A percentile compares a stretch with the other conserved stretches of the same genome.
phyloP scores from a whole-genome alignment of 257 asterid genomes.

The Anisodus tanguticus region DNA sequence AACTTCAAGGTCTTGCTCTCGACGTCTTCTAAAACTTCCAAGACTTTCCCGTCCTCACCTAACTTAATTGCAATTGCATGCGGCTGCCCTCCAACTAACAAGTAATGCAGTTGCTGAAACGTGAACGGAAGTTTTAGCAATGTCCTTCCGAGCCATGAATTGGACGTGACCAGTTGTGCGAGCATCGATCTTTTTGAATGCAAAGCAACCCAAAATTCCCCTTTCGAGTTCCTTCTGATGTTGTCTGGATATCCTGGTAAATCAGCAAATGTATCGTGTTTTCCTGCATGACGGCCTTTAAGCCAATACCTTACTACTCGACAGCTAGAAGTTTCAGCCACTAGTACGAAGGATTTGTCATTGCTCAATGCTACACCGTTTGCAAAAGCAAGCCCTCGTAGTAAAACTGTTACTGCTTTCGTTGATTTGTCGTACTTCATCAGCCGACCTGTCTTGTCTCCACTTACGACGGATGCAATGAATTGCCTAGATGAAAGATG shows the following conservation, averaged over 20 bases:
- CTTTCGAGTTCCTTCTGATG: slow-evolving; percentile 59
- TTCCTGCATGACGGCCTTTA: slow-evolving; percentile 60
- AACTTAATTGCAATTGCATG: slow-evolving; percentile 68
- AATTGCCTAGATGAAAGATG: slow-evolving; percentile 51
- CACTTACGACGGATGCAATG: slow-evolving; percentile 47
- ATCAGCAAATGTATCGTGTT: slow-evolving; percentile 47
- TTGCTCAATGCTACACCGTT: slow-evolving; percentile 35
- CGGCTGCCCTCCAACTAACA: slow-evolving; percentile 64
- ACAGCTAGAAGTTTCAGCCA: slow-evolving; percentile 42
- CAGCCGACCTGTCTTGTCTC: slow-evolving; percentile 36
- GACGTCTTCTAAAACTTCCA: slow-evolving; percentile 65
- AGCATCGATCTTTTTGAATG: slow-evolving; percentile 52
- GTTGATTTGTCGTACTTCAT: slow-evolving; percentile 36
- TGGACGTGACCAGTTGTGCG: slow-evolving; percentile 40
- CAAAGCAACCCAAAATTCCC: slow-evolving; percentile 77
- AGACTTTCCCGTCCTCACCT: slow-evolving; percentile 53
- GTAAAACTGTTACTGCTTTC: slow-evolving; percentile 24
- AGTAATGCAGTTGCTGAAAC: slow-evolving; percentile 60
- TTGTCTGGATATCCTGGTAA: slow-evolving; percentile 76
- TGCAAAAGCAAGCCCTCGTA: slow-evolving; percentile 28
- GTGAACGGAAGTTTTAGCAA: slow-evolving; percentile 54
- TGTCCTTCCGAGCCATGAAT: slow-evolving; percentile 50
- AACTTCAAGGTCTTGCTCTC: slow-evolving; percentile 61
- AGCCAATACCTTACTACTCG: slow-evolving; percentile 56
- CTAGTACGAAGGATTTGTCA: slow-evolving; percentile 32